Conservation (phyloP, 2,329 filamentous ascomycete genomes). For the Zasmidium angulare region DNA sequence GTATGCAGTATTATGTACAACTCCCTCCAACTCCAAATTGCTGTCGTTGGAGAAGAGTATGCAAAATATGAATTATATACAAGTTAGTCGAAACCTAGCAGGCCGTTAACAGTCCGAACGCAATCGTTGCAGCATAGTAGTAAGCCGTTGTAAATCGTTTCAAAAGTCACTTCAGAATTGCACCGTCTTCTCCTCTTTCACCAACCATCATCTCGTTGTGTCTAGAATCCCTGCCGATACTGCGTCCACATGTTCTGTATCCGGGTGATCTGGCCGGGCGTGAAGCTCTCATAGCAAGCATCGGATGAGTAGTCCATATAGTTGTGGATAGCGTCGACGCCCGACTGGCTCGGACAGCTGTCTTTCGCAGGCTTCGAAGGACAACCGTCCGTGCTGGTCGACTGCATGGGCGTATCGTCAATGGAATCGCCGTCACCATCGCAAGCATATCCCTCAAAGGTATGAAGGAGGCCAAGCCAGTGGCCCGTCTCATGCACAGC, state of each 20-base stretch:
- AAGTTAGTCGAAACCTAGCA: not conserved
- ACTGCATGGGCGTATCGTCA: constrained; percentile 45
- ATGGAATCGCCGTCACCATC: constrained; percentile 47
- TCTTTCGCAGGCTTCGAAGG: constrained; percentile 50
- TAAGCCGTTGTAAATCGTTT: too few species aligned
- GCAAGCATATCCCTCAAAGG: constrained; percentile 49
- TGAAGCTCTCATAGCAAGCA: constrained; percentile 56
- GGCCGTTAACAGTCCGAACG: too few species aligned
- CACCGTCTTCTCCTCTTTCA: not conserved
- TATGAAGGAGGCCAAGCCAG: constrained; percentile 49
- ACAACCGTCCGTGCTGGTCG: constrained; percentile 54
- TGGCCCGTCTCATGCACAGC: constrained; percentile 51
- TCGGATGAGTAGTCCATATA: constrained; percentile 62
- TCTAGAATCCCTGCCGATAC: constrained; percentile 37
- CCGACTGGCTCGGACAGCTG: constrained; percentile 49
- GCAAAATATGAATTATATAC: constrained; percentile 1
- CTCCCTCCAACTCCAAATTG: not conserved
- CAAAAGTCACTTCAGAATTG: not conserved
- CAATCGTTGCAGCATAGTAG: too few species aligned
- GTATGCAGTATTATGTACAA: constrained; percentile 1
- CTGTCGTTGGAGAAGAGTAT: not conserved
- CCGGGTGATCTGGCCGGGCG: constrained; percentile 48
- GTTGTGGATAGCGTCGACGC: constrained; percentile 56
- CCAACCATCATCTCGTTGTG: not conserved
- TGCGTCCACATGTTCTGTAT: constrained; percentile 55